Conservation (phyloP, 805 yeast species). For the Wickerhamomyces bisporus region DNA sequence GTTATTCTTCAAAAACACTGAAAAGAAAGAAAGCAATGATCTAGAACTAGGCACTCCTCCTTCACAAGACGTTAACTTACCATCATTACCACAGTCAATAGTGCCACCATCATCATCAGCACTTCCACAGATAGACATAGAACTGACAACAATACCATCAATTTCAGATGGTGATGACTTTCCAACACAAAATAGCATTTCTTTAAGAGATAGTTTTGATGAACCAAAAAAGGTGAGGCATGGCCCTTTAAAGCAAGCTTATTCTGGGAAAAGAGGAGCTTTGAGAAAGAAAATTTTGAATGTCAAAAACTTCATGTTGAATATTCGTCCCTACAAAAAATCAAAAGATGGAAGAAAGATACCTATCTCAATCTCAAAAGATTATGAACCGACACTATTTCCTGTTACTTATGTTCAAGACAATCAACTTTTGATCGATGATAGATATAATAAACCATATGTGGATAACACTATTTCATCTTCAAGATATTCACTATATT, state of each 20-base stretch:
- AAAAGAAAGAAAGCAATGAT: slow-evolving; percentile 12
- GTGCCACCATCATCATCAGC: too few species aligned
- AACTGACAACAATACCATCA: slow-evolving; percentile 16
- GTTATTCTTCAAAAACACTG: slow-evolving; percentile 44
- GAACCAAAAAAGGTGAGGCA: slow-evolving; percentile 20
- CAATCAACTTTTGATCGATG: slow-evolving; percentile 51
- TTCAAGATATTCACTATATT: slow-evolving; percentile 73
- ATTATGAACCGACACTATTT: slow-evolving; percentile 26
- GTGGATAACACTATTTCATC: slow-evolving; percentile 71
- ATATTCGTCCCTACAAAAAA: slow-evolving; percentile 42
- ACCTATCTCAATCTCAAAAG: slow-evolving; percentile 52
- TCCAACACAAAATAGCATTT: slow-evolving; percentile 1
- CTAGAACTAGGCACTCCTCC: slow-evolving; percentile 12
- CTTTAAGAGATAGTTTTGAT: slow-evolving; percentile 14
- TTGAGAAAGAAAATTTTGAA: slow-evolving; percentile 11
- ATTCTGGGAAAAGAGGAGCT: slow-evolving; percentile 22
- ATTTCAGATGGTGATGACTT: background rate
- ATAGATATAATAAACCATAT: slow-evolving; percentile 59
- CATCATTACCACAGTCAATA: too few species aligned
- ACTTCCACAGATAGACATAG: slow-evolving; percentile 23
- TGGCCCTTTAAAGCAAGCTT: slow-evolving; percentile 7
- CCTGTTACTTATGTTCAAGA: slow-evolving; percentile 22
- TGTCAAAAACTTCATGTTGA: slow-evolving; percentile 36
- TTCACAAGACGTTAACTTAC: too few species aligned
- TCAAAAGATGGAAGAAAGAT: slow-evolving; percentile 69